Conservation (phyloP, 2,329 filamentous ascomycete species). For the Aspergillus unguis region DNA sequence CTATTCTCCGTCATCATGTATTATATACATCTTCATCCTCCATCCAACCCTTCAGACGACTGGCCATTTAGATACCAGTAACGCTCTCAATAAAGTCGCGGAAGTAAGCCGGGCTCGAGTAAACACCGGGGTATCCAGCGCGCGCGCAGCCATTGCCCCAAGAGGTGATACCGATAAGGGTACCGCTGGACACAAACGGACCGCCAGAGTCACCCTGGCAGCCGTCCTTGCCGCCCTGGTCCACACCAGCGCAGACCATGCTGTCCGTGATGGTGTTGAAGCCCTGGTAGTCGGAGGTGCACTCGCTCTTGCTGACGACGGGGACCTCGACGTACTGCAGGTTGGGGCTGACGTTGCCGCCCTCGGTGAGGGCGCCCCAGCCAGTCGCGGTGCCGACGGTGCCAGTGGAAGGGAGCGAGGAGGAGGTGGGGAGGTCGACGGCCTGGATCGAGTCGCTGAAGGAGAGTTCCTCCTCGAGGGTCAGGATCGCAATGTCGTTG, state of each 20-base stretch:
- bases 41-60: too few species aligned
- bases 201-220: slow-evolving; percentile 8
- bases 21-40: background rate
- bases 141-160: slow-evolving; percentile 9
- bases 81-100: slow-evolving; percentile 1
- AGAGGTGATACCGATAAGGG: slow-evolving; percentile 4
- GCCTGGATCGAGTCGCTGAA: slow-evolving; percentile 8
- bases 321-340: slow-evolving; percentile 5
- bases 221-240: slow-evolving; percentile 2
- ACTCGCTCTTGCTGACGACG: background rate
- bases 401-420: background rate
- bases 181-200: background rate
- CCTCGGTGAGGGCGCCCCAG: slow-evolving; percentile 4
- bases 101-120: slow-evolving; percentile 2
- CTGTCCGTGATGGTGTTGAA: background rate
- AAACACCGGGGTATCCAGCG: slow-evolving; percentile 6
- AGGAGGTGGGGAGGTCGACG: slow-evolving; percentile 49
- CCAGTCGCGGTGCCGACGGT: background rate
- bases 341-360: background rate
- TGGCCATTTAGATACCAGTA: background rate
- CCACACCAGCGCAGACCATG: slow-evolving; percentile 7
- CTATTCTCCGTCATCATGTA: background rate
- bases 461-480: background rate
- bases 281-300: background rate
- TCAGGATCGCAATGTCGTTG: slow-evolving; percentile 6